phyloP scores from a whole-genome alignment of 495 filamentous ascomycete species.

The Trichoderma asperelloides region DNA sequence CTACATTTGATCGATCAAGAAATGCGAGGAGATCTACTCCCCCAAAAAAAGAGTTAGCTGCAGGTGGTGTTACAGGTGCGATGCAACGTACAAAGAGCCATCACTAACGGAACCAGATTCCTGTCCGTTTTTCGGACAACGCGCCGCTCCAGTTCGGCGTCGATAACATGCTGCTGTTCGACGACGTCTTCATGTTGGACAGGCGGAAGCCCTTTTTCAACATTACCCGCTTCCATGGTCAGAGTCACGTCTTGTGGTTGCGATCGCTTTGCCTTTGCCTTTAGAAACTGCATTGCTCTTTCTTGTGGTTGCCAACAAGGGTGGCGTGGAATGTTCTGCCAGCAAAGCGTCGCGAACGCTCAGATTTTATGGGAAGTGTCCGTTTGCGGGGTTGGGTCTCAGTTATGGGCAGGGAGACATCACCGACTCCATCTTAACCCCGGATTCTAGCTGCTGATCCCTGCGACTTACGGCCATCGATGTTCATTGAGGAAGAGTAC shows the following conservation, averaged over 20 bases:
- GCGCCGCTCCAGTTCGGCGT: neutral
- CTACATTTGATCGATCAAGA: conserved; percentile 58
- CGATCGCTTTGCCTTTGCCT: neutral
- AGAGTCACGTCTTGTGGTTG: neutral
- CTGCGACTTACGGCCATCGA: neutral
- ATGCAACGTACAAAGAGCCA: conserved; percentile 15
- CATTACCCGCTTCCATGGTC: neutral
- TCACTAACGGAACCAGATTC: conserved; percentile 13
- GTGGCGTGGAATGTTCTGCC: neutral
- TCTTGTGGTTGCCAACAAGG: neutral
- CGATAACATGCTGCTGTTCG: neutral
- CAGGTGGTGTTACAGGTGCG: conserved; percentile 4
- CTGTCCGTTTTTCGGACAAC: neutral
- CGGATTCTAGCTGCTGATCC: neutral
- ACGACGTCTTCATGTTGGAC: neutral
- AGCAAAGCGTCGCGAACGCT: neutral
- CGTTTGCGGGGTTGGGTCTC: neutral
- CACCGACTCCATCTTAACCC: neutral
- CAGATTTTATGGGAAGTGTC: neutral
- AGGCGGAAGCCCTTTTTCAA: neutral
- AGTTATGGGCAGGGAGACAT: neutral
- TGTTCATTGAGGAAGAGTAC: neutral
- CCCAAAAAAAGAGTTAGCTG: neutral
- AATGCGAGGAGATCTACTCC: conserved; percentile 52
- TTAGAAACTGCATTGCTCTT: neutral